Conservation (phyloP, 805 yeast species). For the Pichia phayaonensis region DNA sequence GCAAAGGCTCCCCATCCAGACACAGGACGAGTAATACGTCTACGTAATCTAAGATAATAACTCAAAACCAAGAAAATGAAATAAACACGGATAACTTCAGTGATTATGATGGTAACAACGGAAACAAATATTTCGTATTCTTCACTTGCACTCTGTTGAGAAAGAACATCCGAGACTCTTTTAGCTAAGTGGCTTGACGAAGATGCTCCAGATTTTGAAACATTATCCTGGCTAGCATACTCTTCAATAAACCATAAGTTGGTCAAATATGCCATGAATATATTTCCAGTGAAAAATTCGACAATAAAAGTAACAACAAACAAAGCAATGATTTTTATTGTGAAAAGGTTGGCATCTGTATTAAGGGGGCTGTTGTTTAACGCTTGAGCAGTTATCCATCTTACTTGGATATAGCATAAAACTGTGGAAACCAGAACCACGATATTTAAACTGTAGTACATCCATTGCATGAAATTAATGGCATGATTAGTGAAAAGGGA, state of each 20-base stretch:
- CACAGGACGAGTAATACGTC: conserved; percentile 5
- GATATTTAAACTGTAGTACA: conserved; percentile 61
- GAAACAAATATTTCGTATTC: conserved; percentile 51
- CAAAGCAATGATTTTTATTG: conserved; percentile 51
- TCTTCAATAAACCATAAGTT: conserved; percentile 55
- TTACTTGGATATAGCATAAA: neutral
- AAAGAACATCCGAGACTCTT: conserved; percentile 17
- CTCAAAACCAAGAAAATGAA: conserved; percentile 46
- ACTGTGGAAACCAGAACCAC: conserved; percentile 52
- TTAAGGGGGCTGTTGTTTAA: conserved; percentile 30
- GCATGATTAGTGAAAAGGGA: conserved; percentile 89
- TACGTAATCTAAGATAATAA: conserved; percentile 9
- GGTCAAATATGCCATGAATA: conserved; percentile 69
- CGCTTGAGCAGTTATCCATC: neutral
- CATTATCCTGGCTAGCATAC: neutral
- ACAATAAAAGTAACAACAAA: conserved; percentile 53
- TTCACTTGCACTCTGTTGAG: conserved; percentile 59
- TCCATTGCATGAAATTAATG: conserved; percentile 73
- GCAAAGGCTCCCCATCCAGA: neutral
- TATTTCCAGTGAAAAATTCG: conserved; percentile 60
- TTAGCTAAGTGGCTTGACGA: conserved; percentile 5
- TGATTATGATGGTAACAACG: conserved; percentile 39
- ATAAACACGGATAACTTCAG: conserved; percentile 47
- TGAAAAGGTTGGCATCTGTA: conserved; percentile 31
- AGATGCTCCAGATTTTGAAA: neutral